These are phyloP conservation scores for Metarhizium sp. DNA, from an alignment of 2,329 filamentous ascomycete species.

Conservation along the genomic window DNA sequence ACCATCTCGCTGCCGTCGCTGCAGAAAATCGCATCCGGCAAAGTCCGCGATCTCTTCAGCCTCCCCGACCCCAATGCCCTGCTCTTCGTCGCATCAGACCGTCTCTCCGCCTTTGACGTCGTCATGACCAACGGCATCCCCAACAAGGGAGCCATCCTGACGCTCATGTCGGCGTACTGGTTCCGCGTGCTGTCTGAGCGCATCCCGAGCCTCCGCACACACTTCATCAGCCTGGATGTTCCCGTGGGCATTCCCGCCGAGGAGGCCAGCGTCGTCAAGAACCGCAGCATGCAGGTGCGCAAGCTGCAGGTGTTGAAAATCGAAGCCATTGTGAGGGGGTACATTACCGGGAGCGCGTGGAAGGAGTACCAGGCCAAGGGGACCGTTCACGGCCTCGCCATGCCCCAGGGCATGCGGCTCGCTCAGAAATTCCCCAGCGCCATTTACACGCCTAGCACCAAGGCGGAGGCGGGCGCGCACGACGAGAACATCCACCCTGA, in stretches of 20 bases:
- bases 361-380: slow-evolving; percentile 60
- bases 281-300: slow-evolving; percentile 69
- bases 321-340: slow-evolving; percentile 58
- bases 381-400: slow-evolving; percentile 69
- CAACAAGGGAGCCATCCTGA: slow-evolving; percentile 44
- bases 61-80: slow-evolving; percentile 54
- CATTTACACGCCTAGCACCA: slow-evolving; percentile 65
- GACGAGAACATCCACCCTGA: slow-evolving; percentile 79
- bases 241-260: slow-evolving; percentile 23
- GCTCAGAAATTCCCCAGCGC: slow-evolving; percentile 60
- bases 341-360: slow-evolving; percentile 82
- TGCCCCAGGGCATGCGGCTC: slow-evolving; percentile 59
- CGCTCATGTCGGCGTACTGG: slow-evolving; percentile 39
- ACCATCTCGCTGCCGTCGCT: slow-evolving; percentile 22
- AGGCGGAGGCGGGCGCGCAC: slow-evolving; percentile 69
- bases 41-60: slow-evolving; percentile 75
- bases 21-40: slow-evolving; percentile 36
- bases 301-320: slow-evolving; percentile 26
- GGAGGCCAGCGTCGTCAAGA: slow-evolving; percentile 40
- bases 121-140: slow-evolving; percentile 63
- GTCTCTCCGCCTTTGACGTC: slow-evolving; percentile 93
- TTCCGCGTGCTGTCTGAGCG: slow-evolving; percentile 37
- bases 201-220: slow-evolving; percentile 39
- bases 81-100: slow-evolving; percentile 78
- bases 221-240: slow-evolving; percentile 38